Conservation (phyloP, 2,329 filamentous ascomycete species). For the Colletotrichum sp. region DNA sequence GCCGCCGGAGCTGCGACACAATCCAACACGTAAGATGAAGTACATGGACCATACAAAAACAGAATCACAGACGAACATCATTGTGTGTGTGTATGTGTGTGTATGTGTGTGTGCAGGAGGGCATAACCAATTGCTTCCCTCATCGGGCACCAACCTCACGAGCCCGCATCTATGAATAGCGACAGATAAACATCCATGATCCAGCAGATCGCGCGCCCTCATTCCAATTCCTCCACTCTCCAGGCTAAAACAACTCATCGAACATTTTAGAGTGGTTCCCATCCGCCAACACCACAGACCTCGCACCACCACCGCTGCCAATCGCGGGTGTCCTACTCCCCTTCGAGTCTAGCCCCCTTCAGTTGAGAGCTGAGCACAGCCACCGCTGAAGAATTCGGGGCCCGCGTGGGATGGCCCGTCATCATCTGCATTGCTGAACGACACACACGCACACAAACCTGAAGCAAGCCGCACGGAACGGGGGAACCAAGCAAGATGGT, state of each 20-base stretch:
- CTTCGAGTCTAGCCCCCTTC: not conserved
- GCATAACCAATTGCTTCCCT: not conserved
- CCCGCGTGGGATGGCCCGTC: not conserved
- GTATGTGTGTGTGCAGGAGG: not conserved
- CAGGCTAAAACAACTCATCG: conserved; percentile 9
- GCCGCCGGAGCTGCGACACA: not conserved
- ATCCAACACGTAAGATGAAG: not conserved
- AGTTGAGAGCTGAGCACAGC: conserved; percentile 6
- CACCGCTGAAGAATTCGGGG: conserved; percentile 1
- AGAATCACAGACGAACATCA: not conserved
- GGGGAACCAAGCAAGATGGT: not conserved
- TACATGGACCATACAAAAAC: not conserved
- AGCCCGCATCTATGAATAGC: not conserved
- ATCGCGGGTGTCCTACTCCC: conserved; percentile 1
- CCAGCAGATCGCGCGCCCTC: not conserved
- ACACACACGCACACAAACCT: not conserved
- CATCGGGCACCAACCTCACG: not conserved
- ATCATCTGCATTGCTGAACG: not conserved
- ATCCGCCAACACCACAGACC: conserved; percentile 2
- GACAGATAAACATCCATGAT: not conserved
- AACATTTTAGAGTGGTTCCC: not conserved
- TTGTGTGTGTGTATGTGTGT: not conserved
- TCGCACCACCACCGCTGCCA: not conserved
- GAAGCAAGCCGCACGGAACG: not conserved
- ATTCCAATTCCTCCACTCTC: not conserved